A percentile compares a stretch with the other conserved stretches of the same genome.
Conservation (phyloP, 2,329 filamentous ascomycete species). For the Apiospora sp. region DNA sequence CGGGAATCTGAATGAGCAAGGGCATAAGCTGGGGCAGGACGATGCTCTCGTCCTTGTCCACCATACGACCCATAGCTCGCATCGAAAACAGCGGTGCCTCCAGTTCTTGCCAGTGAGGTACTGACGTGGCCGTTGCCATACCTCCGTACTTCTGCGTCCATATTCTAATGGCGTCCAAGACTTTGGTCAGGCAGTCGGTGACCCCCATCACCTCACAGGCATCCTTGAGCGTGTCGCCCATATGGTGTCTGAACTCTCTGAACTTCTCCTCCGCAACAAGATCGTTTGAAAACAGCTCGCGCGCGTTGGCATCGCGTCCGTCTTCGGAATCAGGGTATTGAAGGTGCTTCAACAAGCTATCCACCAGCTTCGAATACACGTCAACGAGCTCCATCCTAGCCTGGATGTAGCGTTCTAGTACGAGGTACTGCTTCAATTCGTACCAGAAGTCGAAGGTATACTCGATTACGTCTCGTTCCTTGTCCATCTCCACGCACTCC, state of each 20-base stretch:
- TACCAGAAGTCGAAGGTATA: constrained; percentile 99
- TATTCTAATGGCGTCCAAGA: constrained; percentile 82
- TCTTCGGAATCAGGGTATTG: constrained; percentile 83
- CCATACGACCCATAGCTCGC: constrained; percentile 96
- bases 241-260: constrained; percentile 92
- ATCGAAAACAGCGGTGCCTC: constrained; percentile 95
- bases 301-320: constrained; percentile 64
- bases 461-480: constrained; percentile 88
- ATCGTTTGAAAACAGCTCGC: constrained; percentile 94
- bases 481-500: constrained; percentile 89
- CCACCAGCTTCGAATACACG: constrained; percentile 87
- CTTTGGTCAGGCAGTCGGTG: constrained; percentile 88
- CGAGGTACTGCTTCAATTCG: constrained; percentile 95
- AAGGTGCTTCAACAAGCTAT: constrained; percentile 90
- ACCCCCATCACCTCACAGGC: constrained; percentile 96
- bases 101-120: constrained; percentile 95
- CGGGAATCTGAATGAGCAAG: constrained; percentile 90
- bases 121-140: constrained; percentile 75
- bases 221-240: constrained; percentile 98
- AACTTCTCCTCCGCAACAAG: constrained; percentile 97
- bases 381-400: constrained; percentile 80
- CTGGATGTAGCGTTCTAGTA: constrained; percentile 86
- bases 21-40: constrained; percentile 93
- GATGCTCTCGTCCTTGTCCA: constrained; percentile 84
- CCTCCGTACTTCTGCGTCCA: constrained; percentile 88